Evolutionary conservation across 805 yeast species (phyloP), one percentile per base, ranked within the genome.

Genomic region (Candida palmyrensis): DNA sequence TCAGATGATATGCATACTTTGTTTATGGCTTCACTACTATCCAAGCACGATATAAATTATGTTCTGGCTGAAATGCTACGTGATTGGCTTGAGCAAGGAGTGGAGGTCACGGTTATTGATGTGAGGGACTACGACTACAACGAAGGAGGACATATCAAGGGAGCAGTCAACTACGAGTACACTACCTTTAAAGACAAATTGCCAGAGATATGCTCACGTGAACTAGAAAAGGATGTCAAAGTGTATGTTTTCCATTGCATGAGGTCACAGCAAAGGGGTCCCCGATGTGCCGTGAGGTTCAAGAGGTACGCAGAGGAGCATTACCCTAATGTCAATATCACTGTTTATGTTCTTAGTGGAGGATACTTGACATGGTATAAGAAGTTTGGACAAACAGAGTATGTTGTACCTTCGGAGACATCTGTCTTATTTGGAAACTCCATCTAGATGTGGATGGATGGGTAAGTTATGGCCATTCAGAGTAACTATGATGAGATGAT

Each of bases 241-340:
- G 32, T 29, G 4, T 29, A 21, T 20, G 32, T 29, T 8, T 29
- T 29, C 22, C 32, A 29, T 18, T 29, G 32, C 16, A 29, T 29
- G 32, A 18, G 32, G 18, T 29, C 32, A 6, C 32, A 29, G 16
- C 32, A 29, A 18, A 6, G 32, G n/a, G 32, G 32, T 8, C 32
- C 32, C n/a, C 21, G 32, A n/a, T 29, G 32, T 29, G 32, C 32
- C 6, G 13, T 29, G 21, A 16, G 32, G 18, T 29, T 29, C 25
- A 29, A 29, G n/a, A 29, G 14, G 10, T 29, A 18, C 22, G 7
- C 15, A 6, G 32, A 29, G 7, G 32, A 29, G 15, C n/a, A 20
- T 12, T 20, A 19, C 9, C 4, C 24, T 5, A 21, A 29, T 18
- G 10, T 6, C 9, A 12, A 14, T 6, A 15, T 20, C 5, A 18